Base-by-base conservation (phyloP, 2,329 filamentous ascomycete species). In the Sphaceloma murrayae region DNA sequence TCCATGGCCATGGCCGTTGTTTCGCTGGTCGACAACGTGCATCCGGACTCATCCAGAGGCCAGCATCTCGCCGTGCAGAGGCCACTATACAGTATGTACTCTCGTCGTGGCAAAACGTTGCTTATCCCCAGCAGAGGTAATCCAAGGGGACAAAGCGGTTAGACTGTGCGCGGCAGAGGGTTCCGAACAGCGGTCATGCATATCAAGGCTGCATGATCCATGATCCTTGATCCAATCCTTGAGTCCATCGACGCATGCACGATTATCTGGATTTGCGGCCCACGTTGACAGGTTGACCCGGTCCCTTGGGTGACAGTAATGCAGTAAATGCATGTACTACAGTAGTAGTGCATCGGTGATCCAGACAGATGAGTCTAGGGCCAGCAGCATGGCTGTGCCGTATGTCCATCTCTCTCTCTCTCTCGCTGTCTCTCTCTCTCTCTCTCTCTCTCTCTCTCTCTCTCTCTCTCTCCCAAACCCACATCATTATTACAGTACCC, bases 111-210 rank as follows among this genome's bases (percentile, higher is more conserved):
- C n/a, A 22, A 29, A 40, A 40, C 36, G 36, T 22, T 19, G 11
- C 22, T 40, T 16, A 30, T 40, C 18, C 36, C 36, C 36, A 40
- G 36, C 22, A 18, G 14, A 26, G 36, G 24, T 29, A 26, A 30
- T 40, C 19, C 17, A 24, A 14, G 22, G 24, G 19, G 19, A 40
- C n/a, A 18, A 27, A 29, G 14, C 10, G 36, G 24, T 29, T 40
- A 40, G 36, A 26, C n/a, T 11, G 36, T 14, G 24, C 14, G 36
- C 36, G 36, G 36, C 5, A 40, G 14, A 22, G 26, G 36, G 19
- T 27, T 40, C 36, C 36, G 36, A 19, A 40, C 36, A 40, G 16
- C 36, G 36, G 26, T 40, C 36, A 40, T 40, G 36, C 36, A 40
- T 27, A 11, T 17, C 19, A 30, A 26, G 19, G 24, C 36, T 17